phyloP scores from a whole-genome alignment of 257 asterid genomes.

The Nicotiana otophora region DNA sequence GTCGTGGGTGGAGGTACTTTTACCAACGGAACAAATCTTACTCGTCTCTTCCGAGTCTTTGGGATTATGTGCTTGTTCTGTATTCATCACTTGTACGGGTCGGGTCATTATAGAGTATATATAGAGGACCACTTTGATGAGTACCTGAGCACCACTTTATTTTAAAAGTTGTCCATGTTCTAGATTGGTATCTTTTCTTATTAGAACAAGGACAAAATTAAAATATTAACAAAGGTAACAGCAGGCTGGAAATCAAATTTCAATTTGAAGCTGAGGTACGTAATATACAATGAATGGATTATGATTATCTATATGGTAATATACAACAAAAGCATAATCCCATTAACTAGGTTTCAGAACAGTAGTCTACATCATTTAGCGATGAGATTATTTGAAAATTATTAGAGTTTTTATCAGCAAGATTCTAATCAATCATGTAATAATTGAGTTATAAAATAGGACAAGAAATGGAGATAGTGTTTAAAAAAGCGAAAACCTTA shows the following conservation, averaged over 20 bases:
- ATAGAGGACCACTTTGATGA: not conserved
- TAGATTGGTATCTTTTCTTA: not conserved
- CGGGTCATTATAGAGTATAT: not conserved
- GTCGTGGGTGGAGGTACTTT: too few species aligned
- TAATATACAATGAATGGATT: too few species aligned
- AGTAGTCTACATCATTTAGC: not conserved
- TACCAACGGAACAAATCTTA: too few species aligned
- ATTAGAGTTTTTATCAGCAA: too few species aligned
- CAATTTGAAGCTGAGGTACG: too few species aligned
- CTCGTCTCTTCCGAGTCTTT: not conserved
- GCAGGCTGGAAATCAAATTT: not conserved
- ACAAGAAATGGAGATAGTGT: not conserved
- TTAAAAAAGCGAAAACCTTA: too few species aligned
- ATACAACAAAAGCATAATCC: not conserved
- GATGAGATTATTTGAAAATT: too few species aligned
- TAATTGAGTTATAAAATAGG: not conserved
- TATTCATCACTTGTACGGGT: not conserved
- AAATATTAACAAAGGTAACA: too few species aligned
- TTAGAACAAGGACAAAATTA: not conserved
- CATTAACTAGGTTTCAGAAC: not conserved
- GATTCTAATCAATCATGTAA: not conserved
- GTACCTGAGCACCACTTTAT: not conserved
- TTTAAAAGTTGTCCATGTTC: not conserved
- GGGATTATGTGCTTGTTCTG: not conserved
- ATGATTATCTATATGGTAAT: too few species aligned